phyloP scores from a whole-genome alignment of 768 basidiomycete genomes.

The Stropharia rugosoannulata region DNA sequence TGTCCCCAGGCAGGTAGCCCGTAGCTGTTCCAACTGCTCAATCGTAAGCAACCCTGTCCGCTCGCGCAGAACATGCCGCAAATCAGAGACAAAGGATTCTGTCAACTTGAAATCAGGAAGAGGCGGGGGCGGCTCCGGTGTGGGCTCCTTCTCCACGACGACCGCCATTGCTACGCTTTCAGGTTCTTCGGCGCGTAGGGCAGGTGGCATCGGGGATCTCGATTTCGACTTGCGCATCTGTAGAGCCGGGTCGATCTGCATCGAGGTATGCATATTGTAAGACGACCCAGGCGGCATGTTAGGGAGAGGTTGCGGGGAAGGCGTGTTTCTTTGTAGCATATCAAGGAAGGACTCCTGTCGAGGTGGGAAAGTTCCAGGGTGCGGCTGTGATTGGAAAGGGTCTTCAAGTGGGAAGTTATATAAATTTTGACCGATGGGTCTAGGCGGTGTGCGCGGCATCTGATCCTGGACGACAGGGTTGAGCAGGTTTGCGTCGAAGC shows the following conservation, averaged over 20 bases:
- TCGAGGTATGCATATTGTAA: background rate
- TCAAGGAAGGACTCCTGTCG: slow-evolving; percentile 6
- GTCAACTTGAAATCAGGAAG: slow-evolving; percentile 78
- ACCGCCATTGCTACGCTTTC: slow-evolving; percentile 28
- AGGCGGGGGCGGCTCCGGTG: slow-evolving; percentile 72
- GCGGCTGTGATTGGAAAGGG: slow-evolving; percentile 7
- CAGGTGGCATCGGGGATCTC: slow-evolving; percentile 10
- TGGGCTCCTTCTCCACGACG: slow-evolving; percentile 60
- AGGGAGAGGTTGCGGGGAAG: slow-evolving; percentile 7
- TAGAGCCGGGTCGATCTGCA: background rate
- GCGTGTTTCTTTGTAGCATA: slow-evolving; percentile 3
- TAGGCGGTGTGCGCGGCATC: no score
- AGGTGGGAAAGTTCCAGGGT: background rate
- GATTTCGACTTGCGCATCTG: background rate
- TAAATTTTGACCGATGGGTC: no score
- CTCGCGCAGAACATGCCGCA: slow-evolving; percentile 49
- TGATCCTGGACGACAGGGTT: slow-evolving; percentile 41
- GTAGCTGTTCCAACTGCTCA: slow-evolving; percentile 92
- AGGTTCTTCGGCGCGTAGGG: slow-evolving; percentile 21
- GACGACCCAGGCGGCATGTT: background rate
- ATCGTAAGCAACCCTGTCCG: slow-evolving; percentile 64
- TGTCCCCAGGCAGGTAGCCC: slow-evolving; percentile 75
- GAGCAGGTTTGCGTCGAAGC: slow-evolving; percentile 52
- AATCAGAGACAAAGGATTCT: slow-evolving; percentile 41
- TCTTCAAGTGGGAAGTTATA: background rate